Percentiles rank a stretch among this genome's conserved stretches.
Conservation (phyloP, 2,329 filamentous ascomycete genomes). For the Fusarium neocosmosporiellum region DNA sequence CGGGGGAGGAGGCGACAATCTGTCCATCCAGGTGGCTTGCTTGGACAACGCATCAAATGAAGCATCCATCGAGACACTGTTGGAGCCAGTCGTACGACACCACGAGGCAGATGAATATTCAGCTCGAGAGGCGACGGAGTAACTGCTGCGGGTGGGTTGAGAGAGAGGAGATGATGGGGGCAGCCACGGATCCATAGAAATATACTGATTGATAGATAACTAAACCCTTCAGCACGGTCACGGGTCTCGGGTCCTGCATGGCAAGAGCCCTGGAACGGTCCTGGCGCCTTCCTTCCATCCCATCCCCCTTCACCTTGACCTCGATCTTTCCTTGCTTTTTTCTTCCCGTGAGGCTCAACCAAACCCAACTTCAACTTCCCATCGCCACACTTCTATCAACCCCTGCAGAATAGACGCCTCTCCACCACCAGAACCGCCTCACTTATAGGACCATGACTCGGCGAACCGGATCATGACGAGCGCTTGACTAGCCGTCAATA, state of each 20-base stretch:
- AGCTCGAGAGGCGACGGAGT: not conserved
- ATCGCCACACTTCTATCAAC: not conserved
- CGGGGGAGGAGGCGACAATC: not conserved
- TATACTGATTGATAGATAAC: not conserved
- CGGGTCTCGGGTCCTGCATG: not conserved
- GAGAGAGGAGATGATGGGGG: not conserved
- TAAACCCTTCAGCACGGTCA: not conserved
- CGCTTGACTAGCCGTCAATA: slow-evolving; percentile 10
- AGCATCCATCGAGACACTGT: slow-evolving; percentile 26
- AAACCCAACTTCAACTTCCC: not conserved
- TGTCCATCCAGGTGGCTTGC: slow-evolving; percentile 25
- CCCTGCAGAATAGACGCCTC: slow-evolving; percentile 4
- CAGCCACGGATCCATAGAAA: not conserved
- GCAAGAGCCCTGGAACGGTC: slow-evolving; percentile 17
- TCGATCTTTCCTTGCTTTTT: slow-evolving; percentile 5
- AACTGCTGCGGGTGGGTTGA: not conserved
- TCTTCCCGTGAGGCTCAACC: slow-evolving; percentile 6
- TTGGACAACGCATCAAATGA: slow-evolving; percentile 39
- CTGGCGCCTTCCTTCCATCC: slow-evolving; percentile 5
- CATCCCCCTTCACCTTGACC: not conserved
- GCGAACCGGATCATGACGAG: slow-evolving; percentile 16
- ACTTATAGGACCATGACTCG: slow-evolving; percentile 36
- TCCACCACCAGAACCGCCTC: slow-evolving; percentile 25
- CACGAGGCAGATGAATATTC: slow-evolving; percentile 17
- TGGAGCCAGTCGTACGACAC: slow-evolving; percentile 39